Evolutionary conservation across 306 rosid genomes (phyloP).

Genomic region (Vigna angularis): DNA sequence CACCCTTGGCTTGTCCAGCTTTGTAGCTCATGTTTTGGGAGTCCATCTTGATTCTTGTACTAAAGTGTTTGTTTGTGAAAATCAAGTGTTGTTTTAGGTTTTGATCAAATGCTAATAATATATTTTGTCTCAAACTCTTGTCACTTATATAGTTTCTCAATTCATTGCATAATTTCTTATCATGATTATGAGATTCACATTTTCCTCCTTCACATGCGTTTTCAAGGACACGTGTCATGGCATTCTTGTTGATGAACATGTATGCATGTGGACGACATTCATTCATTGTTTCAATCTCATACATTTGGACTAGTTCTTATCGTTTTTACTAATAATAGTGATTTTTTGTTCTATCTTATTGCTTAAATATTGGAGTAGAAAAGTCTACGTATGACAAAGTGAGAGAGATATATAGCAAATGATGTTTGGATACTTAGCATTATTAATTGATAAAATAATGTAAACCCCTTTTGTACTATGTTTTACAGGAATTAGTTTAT

Average conservation of each 20-base stretch:
- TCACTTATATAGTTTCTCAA: slow-evolving; percentile 29
- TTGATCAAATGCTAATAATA: slow-evolving; percentile 1
- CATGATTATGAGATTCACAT: neutral
- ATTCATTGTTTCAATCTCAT: neutral
- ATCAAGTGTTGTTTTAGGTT: slow-evolving; percentile 2
- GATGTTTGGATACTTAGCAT: no score
- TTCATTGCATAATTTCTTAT: neutral
- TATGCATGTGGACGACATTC: slow-evolving; percentile 13
- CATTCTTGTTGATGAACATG: neutral
- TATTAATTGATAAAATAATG: no score
- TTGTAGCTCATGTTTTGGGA: slow-evolving; percentile 51
- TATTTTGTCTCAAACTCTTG: neutral
- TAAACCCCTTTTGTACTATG: no score
- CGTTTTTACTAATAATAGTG: neutral
- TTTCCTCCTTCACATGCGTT: neutral
- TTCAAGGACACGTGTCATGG: neutral
- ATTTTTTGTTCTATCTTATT: neutral
- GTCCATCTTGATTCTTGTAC: slow-evolving; percentile 40
- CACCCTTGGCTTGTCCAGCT: slow-evolving; percentile 71
- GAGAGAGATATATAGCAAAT: no score
- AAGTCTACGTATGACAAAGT: neutral
- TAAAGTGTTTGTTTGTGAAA: neutral
- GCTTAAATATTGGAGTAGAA: neutral
- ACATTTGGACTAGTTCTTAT: neutral
- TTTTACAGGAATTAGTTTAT: no score